Evolutionary conservation across 257 asterid species (phyloP).

Genomic region (Ocimum tenuiflorum): DNA sequence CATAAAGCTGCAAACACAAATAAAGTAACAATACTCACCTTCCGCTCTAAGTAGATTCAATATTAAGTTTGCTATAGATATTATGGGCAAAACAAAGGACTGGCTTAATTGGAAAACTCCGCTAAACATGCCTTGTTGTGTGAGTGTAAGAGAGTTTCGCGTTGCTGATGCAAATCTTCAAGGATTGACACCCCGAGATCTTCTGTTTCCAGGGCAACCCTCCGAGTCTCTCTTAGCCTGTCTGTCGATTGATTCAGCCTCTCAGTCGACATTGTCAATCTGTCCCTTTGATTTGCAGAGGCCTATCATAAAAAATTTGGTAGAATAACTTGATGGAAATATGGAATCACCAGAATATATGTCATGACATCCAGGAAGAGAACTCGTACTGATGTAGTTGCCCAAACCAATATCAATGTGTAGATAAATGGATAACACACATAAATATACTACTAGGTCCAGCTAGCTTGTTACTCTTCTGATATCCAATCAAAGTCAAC

Average conservation of each 20-base stretch:
- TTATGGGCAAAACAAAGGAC: no score
- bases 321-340: no score
- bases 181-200: slow-evolving; percentile 85
- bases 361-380: not conserved
- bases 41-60: not conserved
- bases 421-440: not conserved
- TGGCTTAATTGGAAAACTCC: no score
- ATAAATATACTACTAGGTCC: not conserved
- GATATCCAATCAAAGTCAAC: slow-evolving; percentile 4
- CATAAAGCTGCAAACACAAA: slow-evolving; percentile 61
- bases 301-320: slow-evolving; percentile 41
- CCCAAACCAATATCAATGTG: not conserved
- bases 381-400: not conserved
- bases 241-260: slow-evolving; percentile 75
- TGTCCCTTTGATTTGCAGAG: slow-evolving; percentile 76
- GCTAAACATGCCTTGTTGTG: slow-evolving; percentile 53
- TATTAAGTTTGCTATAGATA: no score
- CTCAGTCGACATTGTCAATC: slow-evolving; percentile 75
- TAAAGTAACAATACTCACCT: not conserved
- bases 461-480: not conserved
- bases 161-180: slow-evolving; percentile 85
- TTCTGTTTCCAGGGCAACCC: slow-evolving; percentile 91
- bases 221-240: slow-evolving; percentile 68
- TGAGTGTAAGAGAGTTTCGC: slow-evolving; percentile 82
- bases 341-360: no score